Evolutionary conservation across 2,329 filamentous ascomycete genomes (phyloP).

Genomic region (Penicillium italicum): DNA sequence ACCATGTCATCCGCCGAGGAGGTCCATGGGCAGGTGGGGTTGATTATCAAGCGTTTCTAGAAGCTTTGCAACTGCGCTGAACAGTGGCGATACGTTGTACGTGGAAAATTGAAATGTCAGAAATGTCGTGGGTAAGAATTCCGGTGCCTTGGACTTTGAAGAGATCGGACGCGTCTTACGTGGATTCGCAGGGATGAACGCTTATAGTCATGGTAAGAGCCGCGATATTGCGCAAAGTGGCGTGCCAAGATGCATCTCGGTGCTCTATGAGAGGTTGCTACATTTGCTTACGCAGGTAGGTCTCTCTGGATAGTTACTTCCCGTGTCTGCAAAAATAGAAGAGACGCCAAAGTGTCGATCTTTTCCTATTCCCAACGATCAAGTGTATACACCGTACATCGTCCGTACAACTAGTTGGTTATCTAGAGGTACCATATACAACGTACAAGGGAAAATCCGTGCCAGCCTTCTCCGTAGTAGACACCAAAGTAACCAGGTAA

Average conservation of each 20-base stretch:
- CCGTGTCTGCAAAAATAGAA: background rate
- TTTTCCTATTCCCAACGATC: background rate
- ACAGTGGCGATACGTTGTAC: background rate
- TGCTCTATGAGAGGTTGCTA: slow-evolving; percentile 1
- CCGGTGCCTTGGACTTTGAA: background rate
- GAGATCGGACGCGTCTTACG: background rate
- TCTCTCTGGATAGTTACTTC: background rate
- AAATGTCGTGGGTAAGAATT: background rate
- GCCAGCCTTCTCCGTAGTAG: background rate
- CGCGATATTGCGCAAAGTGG: background rate
- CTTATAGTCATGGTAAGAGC: background rate
- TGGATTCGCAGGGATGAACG: background rate
- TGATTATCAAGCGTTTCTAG: background rate
- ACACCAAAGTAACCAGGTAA: background rate
- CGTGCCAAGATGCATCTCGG: background rate
- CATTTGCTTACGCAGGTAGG: background rate
- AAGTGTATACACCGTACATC: background rate
- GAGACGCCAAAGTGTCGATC: background rate
- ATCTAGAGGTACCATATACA: background rate
- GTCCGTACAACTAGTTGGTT: background rate
- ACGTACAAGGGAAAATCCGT: background rate
- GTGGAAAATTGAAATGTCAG: background rate
- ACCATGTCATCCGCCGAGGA: background rate
- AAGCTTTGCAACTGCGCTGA: slow-evolving; percentile 1
- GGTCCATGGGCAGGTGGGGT: background rate